phyloP scores from a whole-genome alignment of 2,329 filamentous ascomycete genomes.

The Cladosporium cucumerinum region DNA sequence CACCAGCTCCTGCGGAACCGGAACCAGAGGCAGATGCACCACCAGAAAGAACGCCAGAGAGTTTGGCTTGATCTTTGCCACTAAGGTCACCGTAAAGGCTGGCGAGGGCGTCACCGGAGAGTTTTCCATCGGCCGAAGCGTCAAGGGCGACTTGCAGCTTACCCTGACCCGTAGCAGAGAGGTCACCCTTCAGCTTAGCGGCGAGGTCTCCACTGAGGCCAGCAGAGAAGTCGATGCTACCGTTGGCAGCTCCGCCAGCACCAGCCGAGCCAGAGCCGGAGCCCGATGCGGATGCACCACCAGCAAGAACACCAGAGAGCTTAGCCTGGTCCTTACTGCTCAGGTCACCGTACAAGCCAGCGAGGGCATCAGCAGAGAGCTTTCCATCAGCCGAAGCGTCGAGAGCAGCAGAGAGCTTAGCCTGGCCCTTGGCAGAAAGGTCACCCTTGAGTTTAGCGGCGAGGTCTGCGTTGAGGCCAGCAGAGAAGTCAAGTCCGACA shows the following conservation, averaged over 20 bases:
- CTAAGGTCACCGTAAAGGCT: background rate
- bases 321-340: background rate
- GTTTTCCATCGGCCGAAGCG: background rate
- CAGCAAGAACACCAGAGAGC: background rate
- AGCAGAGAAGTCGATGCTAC: background rate
- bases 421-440: slow-evolving; percentile 5
- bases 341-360: background rate
- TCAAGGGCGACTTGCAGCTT: background rate
- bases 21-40: background rate
- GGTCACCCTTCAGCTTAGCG: background rate
- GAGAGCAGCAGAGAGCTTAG: background rate
- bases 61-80: background rate
- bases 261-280: background rate
- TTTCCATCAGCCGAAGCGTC: background rate
- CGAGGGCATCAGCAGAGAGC: background rate
- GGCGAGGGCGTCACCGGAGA: background rate
- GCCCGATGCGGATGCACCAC: background rate
- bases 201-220: background rate
- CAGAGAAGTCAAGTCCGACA: background rate
- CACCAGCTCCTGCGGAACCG: background rate
- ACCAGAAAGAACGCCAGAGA: background rate
- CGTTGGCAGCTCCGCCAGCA: background rate
- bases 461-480: background rate
- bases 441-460: background rate
- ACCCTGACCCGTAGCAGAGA: slow-evolving; percentile 4